These are phyloP conservation scores for Drechslerella coelobrocha DNA, from an alignment of 2,329 filamentous ascomycete species.

Conservation along the genomic window DNA sequence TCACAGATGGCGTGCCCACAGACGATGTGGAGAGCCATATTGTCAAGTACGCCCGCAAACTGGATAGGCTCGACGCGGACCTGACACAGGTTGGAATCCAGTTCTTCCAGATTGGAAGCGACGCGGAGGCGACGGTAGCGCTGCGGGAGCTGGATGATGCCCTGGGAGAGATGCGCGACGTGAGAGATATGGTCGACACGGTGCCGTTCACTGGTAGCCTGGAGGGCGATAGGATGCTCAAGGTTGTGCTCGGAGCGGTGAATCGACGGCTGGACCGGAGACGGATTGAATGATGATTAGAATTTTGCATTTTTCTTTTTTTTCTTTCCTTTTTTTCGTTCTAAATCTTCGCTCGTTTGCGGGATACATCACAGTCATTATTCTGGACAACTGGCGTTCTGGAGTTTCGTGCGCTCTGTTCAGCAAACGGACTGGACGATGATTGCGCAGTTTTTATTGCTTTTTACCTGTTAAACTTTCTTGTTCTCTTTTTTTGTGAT, in stretches of 20 bases:
- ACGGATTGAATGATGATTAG: conserved; percentile 16
- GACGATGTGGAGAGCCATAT: conserved; percentile 80
- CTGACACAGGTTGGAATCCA: conserved; percentile 88
- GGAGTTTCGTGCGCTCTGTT: conserved; percentile 31
- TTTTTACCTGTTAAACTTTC: conserved; percentile 4
- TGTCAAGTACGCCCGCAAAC: conserved; percentile 69
- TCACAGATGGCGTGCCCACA: conserved; percentile 83
- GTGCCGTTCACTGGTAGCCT: conserved; percentile 74
- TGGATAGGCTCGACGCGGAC: conserved; percentile 73
- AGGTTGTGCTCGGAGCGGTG: conserved; percentile 80
- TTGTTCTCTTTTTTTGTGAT: conserved; percentile 12
- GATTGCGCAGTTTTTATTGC: conserved; percentile 7
- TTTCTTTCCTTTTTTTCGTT: not conserved
- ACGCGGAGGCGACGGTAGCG: conserved; percentile 69
- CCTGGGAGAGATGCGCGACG: conserved; percentile 64
- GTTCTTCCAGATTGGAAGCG: conserved; percentile 91
- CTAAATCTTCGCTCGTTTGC: not conserved
- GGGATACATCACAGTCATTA: not conserved
- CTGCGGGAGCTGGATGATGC: conserved; percentile 78
- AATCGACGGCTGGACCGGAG: conserved; percentile 70
- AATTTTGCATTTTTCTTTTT: not conserved
- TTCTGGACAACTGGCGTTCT: conserved; percentile 35
- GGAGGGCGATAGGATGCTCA: conserved; percentile 75
- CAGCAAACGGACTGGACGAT: conserved; percentile 11
- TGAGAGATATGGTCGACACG: conserved; percentile 92